These are phyloP conservation scores for Phytomonas sp. DNA, from an alignment of 208 protist species.

Conservation along the genomic window DNA sequence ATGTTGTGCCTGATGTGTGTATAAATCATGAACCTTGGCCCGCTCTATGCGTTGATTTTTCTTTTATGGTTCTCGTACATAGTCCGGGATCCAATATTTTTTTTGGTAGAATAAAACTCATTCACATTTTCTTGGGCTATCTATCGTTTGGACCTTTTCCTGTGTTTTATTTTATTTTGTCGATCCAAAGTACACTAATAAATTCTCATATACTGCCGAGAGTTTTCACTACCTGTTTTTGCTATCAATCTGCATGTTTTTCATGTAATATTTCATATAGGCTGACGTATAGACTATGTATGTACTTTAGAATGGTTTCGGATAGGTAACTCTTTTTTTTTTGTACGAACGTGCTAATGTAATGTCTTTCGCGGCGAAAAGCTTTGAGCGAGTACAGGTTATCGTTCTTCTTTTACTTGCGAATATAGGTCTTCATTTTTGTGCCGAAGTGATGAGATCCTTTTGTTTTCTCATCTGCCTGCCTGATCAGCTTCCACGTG, in stretches of 20 bases:
- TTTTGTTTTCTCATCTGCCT: background rate
- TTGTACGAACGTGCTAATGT: background rate
- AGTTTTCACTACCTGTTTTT: background rate
- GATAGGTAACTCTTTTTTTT: constrained; percentile 2
- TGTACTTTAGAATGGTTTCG: background rate
- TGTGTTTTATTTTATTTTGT: constrained; percentile 3
- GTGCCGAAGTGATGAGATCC: background rate
- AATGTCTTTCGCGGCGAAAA: background rate
- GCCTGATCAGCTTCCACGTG: background rate
- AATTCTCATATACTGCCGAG: background rate
- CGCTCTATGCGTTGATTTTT: background rate
- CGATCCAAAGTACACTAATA: background rate
- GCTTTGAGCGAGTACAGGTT: background rate
- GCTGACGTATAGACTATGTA: background rate
- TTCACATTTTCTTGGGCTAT: background rate
- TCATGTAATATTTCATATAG: background rate
- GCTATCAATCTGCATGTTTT: constrained; percentile 3
- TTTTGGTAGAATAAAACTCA: background rate
- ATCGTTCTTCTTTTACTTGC: background rate
- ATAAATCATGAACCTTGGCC: background rate
- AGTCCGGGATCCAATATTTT: background rate
- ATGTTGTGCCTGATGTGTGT: background rate
- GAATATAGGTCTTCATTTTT: background rate
- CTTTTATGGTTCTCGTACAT: background rate
- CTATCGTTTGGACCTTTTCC: background rate